phyloP scores from a whole-genome alignment of 768 basidiomycete genomes.

The Floccularia luteovirens region DNA sequence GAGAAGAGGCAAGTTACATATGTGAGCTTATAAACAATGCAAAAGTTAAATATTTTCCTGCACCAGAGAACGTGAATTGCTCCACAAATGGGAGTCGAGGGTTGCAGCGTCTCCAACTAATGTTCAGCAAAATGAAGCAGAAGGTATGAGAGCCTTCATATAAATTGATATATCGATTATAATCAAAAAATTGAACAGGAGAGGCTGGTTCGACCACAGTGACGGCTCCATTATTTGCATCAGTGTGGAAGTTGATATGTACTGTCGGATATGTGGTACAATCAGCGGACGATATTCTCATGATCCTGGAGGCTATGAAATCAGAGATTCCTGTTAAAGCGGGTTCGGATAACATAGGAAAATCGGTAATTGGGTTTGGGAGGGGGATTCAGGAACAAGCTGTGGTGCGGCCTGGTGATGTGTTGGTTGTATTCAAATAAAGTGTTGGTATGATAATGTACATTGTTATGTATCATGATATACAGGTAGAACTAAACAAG shows the following conservation, averaged over 20 bases:
- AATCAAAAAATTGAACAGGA: constrained; percentile 1
- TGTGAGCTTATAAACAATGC: background rate
- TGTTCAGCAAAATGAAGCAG: background rate
- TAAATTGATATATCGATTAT: background rate
- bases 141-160: constrained; percentile 2
- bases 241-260: constrained; percentile 44
- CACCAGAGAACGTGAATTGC: constrained; percentile 30
- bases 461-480: no score
- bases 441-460: no score
- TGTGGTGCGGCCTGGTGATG: constrained; percentile 38
- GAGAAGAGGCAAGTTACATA: constrained; percentile 27
- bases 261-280: constrained; percentile 31
- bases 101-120: constrained; percentile 1
- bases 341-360: constrained; percentile 36
- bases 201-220: constrained; percentile 8
- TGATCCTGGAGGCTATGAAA: constrained; percentile 63
- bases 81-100: constrained; percentile 35
- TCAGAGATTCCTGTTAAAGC: constrained; percentile 46
- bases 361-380: constrained; percentile 27
- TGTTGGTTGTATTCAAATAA: constrained; percentile 25
- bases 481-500: no score
- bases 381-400: constrained; percentile 33
- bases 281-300: constrained; percentile 31
- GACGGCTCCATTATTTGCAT: constrained; percentile 31
- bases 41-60: background rate